Evolutionary conservation across 768 basidiomycete genomes (phyloP).

Genomic region (Hypsizygus marmoreus): DNA sequence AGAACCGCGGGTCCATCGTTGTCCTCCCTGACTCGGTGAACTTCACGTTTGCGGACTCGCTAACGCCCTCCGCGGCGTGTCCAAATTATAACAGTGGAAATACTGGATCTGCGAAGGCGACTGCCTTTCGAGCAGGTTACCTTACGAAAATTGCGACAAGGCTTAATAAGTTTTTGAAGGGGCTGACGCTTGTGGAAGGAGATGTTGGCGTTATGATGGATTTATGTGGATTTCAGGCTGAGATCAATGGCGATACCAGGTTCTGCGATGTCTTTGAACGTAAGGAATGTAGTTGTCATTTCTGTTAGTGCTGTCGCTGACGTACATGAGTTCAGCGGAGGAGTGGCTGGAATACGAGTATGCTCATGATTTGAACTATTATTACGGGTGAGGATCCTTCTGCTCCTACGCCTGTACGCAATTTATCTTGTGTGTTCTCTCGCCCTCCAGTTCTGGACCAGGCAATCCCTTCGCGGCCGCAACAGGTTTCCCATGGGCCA

Average conservation of each 20-base stretch:
- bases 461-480: conserved; percentile 44
- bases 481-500: conserved; percentile 40
- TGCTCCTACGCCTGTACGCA: background rate
- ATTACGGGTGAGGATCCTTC: conserved; percentile 36
- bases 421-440: too few relatives aligned
- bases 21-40: conserved; percentile 42
- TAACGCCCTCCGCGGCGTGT: conserved; percentile 42
- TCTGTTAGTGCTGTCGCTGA: background rate
- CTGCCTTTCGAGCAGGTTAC: conserved; percentile 34
- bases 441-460: conserved; percentile 38
- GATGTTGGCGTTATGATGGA: conserved; percentile 47
- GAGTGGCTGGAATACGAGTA: conserved; percentile 50
- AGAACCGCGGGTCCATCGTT: conserved; percentile 37
- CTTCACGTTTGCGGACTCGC: conserved; percentile 42
- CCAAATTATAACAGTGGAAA: conserved; percentile 35
- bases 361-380: conserved; percentile 46
- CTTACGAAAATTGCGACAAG: conserved; percentile 33
- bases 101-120: conserved; percentile 25
- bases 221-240: conserved; percentile 42
- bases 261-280: conserved; percentile 44
- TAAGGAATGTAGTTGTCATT: conserved; percentile 10
- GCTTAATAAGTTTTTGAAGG: conserved; percentile 38
- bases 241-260: conserved; percentile 37
- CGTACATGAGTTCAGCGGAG: conserved; percentile 21
- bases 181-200: conserved; percentile 30